These are phyloP conservation scores for Coemansia sp. DNA, from an alignment of 192 early-diverging fungal species.

Conservation along the genomic window DNA sequence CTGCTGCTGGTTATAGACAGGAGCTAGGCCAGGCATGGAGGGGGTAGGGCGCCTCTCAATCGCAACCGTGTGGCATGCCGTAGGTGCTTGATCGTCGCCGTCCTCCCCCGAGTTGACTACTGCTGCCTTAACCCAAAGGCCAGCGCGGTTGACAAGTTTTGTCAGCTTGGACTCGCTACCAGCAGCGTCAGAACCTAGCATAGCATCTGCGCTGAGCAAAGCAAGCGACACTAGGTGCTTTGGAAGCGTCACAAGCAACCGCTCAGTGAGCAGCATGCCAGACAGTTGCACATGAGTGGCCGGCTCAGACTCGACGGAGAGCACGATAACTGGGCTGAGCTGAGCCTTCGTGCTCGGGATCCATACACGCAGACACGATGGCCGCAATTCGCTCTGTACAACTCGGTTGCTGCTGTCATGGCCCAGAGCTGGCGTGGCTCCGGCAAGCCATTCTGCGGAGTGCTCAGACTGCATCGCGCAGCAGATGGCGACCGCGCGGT, in stretches of 20 bases:
- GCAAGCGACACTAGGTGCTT: background rate
- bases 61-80: background rate
- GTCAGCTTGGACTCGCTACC: background rate
- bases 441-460: background rate
- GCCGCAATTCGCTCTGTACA: background rate
- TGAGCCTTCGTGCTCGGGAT: background rate
- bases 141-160: background rate
- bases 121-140: background rate
- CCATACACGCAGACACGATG: constrained; percentile 9
- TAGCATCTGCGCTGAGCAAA: background rate
- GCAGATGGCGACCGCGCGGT: background rate
- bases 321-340: background rate
- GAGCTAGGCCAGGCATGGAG: background rate
- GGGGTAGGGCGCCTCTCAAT: background rate
- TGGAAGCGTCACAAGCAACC: constrained; percentile 5
- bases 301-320: constrained; percentile 10
- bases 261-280: constrained; percentile 11
- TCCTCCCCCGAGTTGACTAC: background rate
- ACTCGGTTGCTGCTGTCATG: no score
- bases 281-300: background rate
- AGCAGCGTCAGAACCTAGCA: background rate
- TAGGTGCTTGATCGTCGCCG: background rate
- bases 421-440: background rate
- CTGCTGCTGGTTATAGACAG: background rate
- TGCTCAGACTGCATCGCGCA: background rate